phyloP scores from a whole-genome alignment of 2,329 filamentous ascomycete genomes.

The Fusarium praegraminearum region DNA sequence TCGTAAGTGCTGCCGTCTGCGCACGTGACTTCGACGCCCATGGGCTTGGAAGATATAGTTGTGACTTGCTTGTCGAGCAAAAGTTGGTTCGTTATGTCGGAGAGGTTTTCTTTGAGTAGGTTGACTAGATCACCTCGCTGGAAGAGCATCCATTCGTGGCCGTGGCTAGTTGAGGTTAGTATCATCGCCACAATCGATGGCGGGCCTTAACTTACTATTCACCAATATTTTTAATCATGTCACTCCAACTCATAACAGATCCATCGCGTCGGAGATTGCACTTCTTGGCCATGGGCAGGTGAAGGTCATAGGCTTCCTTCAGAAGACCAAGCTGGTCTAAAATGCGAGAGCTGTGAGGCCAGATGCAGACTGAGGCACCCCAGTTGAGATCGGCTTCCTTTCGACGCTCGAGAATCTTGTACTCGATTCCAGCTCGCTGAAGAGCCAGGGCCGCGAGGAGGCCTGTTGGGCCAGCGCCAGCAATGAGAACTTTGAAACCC shows the following conservation, averaged over 20 bases:
- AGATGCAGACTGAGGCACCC: slow-evolving; percentile 25
- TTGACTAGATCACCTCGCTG: slow-evolving; percentile 32
- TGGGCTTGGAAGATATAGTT: background rate
- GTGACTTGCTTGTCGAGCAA: slow-evolving; percentile 30
- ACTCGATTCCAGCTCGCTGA: slow-evolving; percentile 18
- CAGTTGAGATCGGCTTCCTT: slow-evolving; percentile 25
- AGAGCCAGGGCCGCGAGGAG: slow-evolving; percentile 20
- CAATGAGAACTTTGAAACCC: slow-evolving; percentile 28
- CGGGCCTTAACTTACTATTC: slow-evolving; percentile 1
- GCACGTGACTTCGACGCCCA: slow-evolving; percentile 26
- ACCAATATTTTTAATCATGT: slow-evolving; percentile 27
- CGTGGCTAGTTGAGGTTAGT: slow-evolving; percentile 5
- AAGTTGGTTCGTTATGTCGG: slow-evolving; percentile 7
- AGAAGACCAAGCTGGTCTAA: slow-evolving; percentile 27
- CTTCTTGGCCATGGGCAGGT: slow-evolving; percentile 25
- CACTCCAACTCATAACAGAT: slow-evolving; percentile 24
- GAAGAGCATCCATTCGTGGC: slow-evolving; percentile 39
- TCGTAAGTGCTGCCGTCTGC: slow-evolving; percentile 21
- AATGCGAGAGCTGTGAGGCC: slow-evolving; percentile 27
- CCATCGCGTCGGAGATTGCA: slow-evolving; percentile 28
- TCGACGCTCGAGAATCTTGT: slow-evolving; percentile 17
- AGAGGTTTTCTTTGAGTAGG: slow-evolving; percentile 21
- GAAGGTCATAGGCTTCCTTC: background rate
- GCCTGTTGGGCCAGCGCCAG: slow-evolving; percentile 21
- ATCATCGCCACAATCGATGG: rapidly evolving